Percentiles rank a stretch among this genome's conserved stretches.
These are phyloP conservation scores for Ammopiptanthus mongolicus DNA, from an alignment of 306 rosid species.

Conservation along the genomic window DNA sequence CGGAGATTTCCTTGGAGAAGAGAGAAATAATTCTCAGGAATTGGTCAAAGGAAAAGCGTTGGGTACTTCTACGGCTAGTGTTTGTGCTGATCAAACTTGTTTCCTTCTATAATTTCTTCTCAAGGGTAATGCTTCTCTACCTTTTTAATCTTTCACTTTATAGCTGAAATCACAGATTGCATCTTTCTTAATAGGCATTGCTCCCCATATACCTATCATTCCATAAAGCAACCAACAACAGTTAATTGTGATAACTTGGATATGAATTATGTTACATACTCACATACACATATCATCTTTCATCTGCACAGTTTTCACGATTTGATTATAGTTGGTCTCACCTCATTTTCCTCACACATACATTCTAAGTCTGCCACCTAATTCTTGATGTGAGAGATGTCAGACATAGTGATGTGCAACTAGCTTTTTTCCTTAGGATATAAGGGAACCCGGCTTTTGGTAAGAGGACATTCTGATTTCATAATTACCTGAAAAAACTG, in stretches of 20 bases:
- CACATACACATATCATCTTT: not conserved
- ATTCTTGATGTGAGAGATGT: not conserved
- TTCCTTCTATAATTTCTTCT: constrained; percentile 65
- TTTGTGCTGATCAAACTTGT: constrained; percentile 58
- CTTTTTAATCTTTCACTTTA: not conserved
- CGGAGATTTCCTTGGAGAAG: constrained; percentile 68
- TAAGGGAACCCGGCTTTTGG: not conserved
- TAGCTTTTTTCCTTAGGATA: not conserved
- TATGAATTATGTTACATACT: not conserved
- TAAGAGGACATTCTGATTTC: not conserved
- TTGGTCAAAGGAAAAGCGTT: constrained; percentile 55
- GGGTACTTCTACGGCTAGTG: constrained; percentile 40
- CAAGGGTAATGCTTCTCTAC: constrained; percentile 52
- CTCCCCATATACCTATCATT: not conserved
- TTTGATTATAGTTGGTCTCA: not conserved
- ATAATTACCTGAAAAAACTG: not conserved
- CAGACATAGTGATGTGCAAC: not conserved
- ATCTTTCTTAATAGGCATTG: not conserved
- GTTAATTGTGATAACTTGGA: not conserved
- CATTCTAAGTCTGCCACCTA: not conserved
- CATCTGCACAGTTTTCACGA: not conserved
- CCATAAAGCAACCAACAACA: not conserved
- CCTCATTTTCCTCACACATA: not conserved
- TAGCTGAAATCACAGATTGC: not conserved
- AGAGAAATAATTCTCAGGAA: constrained; percentile 58